These are phyloP conservation scores for Buddleja alternifolia DNA, from an alignment of 257 asterid genomes.

Conservation along the genomic window DNA sequence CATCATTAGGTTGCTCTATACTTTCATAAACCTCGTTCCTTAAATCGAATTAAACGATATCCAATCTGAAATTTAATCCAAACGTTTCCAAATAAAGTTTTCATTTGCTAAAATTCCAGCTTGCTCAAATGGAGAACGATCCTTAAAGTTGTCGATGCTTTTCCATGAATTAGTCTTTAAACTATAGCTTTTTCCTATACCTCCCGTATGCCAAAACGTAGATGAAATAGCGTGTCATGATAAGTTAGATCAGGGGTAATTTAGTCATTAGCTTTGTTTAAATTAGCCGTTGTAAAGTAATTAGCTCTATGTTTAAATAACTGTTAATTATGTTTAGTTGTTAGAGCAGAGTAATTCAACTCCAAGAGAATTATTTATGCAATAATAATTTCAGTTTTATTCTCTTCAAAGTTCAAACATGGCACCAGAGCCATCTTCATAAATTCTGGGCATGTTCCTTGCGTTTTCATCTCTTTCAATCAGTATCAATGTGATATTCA, in stretches of 20 bases:
- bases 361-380: too few relatives aligned
- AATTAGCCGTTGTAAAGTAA: too few relatives aligned
- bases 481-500: too few relatives aligned
- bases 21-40: conserved; percentile 36
- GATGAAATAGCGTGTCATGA: too few relatives aligned
- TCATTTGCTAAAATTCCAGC: conserved; percentile 41
- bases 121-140: conserved; percentile 23
- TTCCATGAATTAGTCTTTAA: conserved; percentile 47
- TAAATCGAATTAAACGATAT: conserved; percentile 48
- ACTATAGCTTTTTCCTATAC: conserved; percentile 41
- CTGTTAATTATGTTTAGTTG: too few relatives aligned
- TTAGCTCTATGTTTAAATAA: too few relatives aligned
- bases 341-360: not conserved
- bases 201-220: conserved; percentile 3
- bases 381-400: too few relatives aligned
- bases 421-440: too few relatives aligned
- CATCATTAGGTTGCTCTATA: conserved; percentile 33
- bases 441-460: too few relatives aligned
- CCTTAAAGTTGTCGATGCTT: conserved; percentile 19
- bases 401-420: not conserved
- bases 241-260: too few relatives aligned
- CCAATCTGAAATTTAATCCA: conserved; percentile 20
- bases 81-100: conserved; percentile 39
- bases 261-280: too few relatives aligned
- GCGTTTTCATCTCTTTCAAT: too few relatives aligned